Conservation (phyloP, 2,329 filamentous ascomycete genomes). For the Xylariales sp. region DNA sequence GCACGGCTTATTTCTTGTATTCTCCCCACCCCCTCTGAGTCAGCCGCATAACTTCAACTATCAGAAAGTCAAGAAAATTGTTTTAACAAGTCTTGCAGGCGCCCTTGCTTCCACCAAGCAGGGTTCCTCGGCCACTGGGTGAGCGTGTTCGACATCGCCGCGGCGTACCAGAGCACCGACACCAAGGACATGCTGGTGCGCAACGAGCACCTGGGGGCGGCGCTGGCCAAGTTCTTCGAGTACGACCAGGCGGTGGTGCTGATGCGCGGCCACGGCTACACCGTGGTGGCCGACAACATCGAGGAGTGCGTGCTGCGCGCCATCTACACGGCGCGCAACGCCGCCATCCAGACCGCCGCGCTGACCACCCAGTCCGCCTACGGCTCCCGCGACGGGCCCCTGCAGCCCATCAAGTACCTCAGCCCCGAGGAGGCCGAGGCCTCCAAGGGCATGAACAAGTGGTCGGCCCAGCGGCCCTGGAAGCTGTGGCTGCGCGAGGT, state of each 20-base stretch:
- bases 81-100: conserved; percentile 2
- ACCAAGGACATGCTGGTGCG: conserved; percentile 32
- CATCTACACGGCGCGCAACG: conserved; percentile 39
- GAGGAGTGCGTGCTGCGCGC: conserved; percentile 34
- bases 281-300: conserved; percentile 29
- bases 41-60: too few species aligned
- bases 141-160: conserved; percentile 26
- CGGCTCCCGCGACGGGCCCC: conserved; percentile 3
- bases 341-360: conserved; percentile 33
- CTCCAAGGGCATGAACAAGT: conserved; percentile 2
- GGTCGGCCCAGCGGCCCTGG: conserved; percentile 5
- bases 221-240: conserved; percentile 28
- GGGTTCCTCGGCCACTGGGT: conserved; percentile 33
- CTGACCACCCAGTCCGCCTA: conserved; percentile 14
- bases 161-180: conserved; percentile 20
- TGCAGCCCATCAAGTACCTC: conserved; percentile 7
- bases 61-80: not conserved
- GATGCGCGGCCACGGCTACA: conserved; percentile 42
- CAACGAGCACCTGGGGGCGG: conserved; percentile 24
- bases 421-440: conserved; percentile 7
- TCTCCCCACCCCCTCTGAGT: too few species aligned
- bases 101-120: conserved; percentile 36
- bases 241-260: conserved; percentile 30
- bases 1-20: too few species aligned
- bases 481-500: conserved; percentile 7